Base-by-base conservation (phyloP, 106 monocot species). In the Triglochin maritima region DNA sequence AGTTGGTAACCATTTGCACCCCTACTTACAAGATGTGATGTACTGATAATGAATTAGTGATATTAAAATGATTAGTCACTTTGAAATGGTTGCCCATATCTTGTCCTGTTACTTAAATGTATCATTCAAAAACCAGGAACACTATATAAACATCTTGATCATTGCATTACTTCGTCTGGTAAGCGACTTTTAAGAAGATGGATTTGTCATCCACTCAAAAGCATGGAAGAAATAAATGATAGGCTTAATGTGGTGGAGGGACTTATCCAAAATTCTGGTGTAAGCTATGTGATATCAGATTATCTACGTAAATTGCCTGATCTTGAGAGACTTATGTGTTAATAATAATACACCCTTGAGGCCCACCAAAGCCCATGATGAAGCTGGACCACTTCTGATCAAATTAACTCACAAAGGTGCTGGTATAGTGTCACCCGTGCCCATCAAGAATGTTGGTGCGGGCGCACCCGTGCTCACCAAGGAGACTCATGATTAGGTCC, bases 131-230 rank as follows among this genome's bases (percentile, higher is more conserved):
- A 56, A 71, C 5, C 81, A 94, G 93, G 94, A 4, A 96, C 95
- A 47, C 72, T 96, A 9, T 87, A 81, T 69, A 90, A 88, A 50
- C 77, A 88, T 70, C 85, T 96, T 59, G 85, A 96, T 66, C 87
- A 80, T 66, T 96, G 95, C 58, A 56, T 76, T 47, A 96, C 95
- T n/a, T 44, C 83, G 61, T 81, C 71, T 63, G 90, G 95, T 43
- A 90, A 88, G 74, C 64, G 95, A 49, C 80, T 96, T 57, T 67
- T 96, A 57, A 88, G 81, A 83, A 85, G 79, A 50, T 96, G 95
- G 95, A 90, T 96, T 50, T 96, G 87, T 57, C 89, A 90, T 77
- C 95, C 95, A 13, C 66, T 91, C 9, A 87, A 71, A 70, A 72
- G 82, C 51, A 68, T 80, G 66, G 72, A 74, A 56, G 90, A 85